Conservation (phyloP, 2,329 filamentous ascomycete species). For the Pseudocercospora vitis region DNA sequence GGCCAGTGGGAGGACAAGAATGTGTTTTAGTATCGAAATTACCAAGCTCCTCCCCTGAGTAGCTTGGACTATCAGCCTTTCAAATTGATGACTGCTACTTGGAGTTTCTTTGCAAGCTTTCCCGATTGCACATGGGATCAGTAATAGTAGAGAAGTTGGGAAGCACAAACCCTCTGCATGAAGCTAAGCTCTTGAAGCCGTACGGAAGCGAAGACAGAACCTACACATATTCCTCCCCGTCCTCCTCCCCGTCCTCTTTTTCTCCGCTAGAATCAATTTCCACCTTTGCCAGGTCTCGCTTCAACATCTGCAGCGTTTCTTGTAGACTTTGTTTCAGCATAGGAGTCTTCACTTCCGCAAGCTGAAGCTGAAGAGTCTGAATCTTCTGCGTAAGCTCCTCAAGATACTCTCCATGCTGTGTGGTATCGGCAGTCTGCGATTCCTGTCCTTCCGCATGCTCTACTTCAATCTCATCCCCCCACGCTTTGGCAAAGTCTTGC, state of each 20-base stretch:
- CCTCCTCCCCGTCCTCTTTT: neutral
- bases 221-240: neutral
- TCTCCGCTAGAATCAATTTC: neutral
- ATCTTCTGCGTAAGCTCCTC: conserved; percentile 31
- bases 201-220: too few species aligned
- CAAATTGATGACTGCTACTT: too few species aligned
- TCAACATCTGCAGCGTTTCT: neutral
- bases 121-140: too few species aligned
- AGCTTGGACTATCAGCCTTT: too few species aligned
- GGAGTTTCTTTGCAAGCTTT: too few species aligned
- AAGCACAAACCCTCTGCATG: too few species aligned
- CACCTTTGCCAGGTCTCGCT: neutral
- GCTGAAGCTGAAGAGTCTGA: conserved; percentile 33
- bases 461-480: conserved; percentile 25
- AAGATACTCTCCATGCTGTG: conserved; percentile 6
- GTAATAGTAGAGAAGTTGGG: too few species aligned
- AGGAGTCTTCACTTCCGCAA: conserved; percentile 27
- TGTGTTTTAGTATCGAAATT: too few species aligned
- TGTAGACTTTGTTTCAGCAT: conserved; percentile 4
- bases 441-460: conserved; percentile 3
- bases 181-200: too few species aligned
- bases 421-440: neutral
- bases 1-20: too few species aligned
- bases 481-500: conserved; percentile 47
- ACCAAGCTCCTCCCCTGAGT: too few species aligned